These are phyloP conservation scores for Artemisia argyi DNA, from an alignment of 129 eudicot species.

Conservation along the genomic window DNA sequence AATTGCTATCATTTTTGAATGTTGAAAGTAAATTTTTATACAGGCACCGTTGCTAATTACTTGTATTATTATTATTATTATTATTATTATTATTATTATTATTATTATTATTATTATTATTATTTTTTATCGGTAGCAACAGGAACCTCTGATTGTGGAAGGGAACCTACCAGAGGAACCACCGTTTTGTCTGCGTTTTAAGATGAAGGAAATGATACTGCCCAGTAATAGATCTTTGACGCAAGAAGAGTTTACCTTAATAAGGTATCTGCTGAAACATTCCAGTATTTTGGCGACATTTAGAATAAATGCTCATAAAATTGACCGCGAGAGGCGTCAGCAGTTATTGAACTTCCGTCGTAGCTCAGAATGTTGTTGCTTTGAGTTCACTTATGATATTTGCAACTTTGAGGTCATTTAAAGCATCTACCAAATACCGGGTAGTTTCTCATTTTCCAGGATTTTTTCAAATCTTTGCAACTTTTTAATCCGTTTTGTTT, in stretches of 20 bases:
- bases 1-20: too few relatives aligned
- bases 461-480: too few relatives aligned
- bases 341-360: slow-evolving; percentile 10
- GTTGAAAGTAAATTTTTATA: too few relatives aligned
- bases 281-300: slow-evolving; percentile 4
- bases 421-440: not conserved
- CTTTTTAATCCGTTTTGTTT: not conserved
- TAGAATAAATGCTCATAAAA: slow-evolving; percentile 9
- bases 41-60: too few relatives aligned
- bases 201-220: slow-evolving; percentile 14
- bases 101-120: too few relatives aligned
- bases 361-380: slow-evolving; percentile 15
- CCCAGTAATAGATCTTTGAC: slow-evolving; percentile 2
- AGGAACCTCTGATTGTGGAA: too few relatives aligned
- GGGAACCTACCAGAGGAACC: slow-evolving; percentile 20
- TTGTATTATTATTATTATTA: too few relatives aligned
- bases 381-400: not conserved
- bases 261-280: slow-evolving; percentile 22
- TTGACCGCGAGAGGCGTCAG: not conserved
- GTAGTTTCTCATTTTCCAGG: too few relatives aligned
- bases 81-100: too few relatives aligned
- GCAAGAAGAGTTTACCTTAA: slow-evolving; percentile 19
- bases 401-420: slow-evolving; percentile 14
- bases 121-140: too few relatives aligned
- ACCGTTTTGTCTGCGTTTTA: slow-evolving; percentile 23